Conservation (phyloP, 1,284 basidiomycete species). For the Moesziomyces sp. region DNA sequence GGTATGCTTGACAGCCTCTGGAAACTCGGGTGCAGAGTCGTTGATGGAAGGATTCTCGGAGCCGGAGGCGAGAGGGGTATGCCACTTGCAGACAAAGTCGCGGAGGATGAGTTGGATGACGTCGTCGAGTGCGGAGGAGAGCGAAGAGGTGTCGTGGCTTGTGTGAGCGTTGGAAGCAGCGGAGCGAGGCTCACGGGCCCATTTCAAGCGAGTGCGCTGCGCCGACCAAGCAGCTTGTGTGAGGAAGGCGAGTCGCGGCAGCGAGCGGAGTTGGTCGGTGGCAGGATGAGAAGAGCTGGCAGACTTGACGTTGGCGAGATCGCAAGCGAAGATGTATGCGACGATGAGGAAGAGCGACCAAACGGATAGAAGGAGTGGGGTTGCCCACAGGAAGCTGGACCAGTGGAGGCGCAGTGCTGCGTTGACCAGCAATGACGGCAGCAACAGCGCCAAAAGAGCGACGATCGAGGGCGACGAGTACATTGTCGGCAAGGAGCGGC, state of each 20-base stretch:
- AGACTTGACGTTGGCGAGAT: conserved; percentile 16
- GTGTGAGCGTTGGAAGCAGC: background rate
- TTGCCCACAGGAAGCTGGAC: conserved; percentile 31
- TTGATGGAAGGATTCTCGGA: conserved; percentile 7
- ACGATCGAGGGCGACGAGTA: no score
- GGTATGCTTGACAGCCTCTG: conserved; percentile 80
- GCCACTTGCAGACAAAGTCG: conserved; percentile 61
- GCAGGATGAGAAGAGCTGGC: conserved; percentile 3
- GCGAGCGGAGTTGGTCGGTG: conserved; percentile 12
- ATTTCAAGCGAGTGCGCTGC: conserved; percentile 34
- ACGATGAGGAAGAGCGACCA: conserved; percentile 19
- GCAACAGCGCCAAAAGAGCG: conserved; percentile 1
- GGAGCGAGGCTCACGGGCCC: conserved; percentile 30
- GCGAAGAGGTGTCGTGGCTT: conserved; percentile 3
- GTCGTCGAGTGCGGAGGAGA: conserved; percentile 24
- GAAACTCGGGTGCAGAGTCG: conserved; percentile 81
- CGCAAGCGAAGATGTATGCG: conserved; percentile 22
- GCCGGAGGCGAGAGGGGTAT: conserved; percentile 43
- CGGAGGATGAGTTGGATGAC: conserved; percentile 50
- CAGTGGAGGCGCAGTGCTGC: conserved; percentile 22
- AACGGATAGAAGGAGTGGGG: conserved; percentile 21
- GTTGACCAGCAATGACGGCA: conserved; percentile 30
- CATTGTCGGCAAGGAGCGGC: no score
- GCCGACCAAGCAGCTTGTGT: conserved; percentile 47
- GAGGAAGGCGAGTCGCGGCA: conserved; percentile 41